phyloP scores from a whole-genome alignment of 176 grass and related monocot species.

The Rhipidocladum racemiflorum region DNA sequence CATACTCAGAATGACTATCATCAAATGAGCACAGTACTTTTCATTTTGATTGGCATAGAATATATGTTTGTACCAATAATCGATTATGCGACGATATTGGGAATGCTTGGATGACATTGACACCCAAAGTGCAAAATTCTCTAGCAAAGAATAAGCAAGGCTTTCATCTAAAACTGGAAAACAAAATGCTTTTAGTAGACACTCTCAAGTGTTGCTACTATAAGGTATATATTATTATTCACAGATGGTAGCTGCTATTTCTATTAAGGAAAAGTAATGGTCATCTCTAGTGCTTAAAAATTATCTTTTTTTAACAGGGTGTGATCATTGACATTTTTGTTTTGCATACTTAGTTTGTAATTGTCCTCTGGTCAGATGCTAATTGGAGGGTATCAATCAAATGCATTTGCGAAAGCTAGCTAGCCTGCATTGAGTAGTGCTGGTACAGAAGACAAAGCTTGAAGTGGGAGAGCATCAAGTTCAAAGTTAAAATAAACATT shows the following conservation, averaged over 20 bases:
- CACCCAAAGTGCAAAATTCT: background rate
- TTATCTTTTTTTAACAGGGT: background rate
- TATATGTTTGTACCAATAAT: slow-evolving; percentile 20
- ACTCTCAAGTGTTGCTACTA: background rate
- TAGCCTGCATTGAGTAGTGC: slow-evolving; percentile 13
- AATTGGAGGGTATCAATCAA: background rate
- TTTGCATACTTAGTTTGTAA: background rate
- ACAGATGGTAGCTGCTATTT: slow-evolving; percentile 2
- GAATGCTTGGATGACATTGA: slow-evolving; percentile 17
- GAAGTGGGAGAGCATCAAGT: slow-evolving; percentile 26
- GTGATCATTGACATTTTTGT: background rate
- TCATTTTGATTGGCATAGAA: slow-evolving; percentile 13
- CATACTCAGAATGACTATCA: background rate
- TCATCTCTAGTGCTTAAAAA: slow-evolving; percentile 2
- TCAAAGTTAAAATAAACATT: slow-evolving; percentile 32
- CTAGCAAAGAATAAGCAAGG: background rate
- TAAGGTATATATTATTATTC: background rate
- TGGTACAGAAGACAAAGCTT: slow-evolving; percentile 27
- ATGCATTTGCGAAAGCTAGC: slow-evolving; percentile 25
- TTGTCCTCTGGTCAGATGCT: background rate
- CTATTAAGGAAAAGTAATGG: background rate
- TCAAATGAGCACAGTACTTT: background rate
- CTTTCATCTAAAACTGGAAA: slow-evolving; percentile 24
- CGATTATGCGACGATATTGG: background rate
- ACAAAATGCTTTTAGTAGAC: slow-evolving; percentile 5